Evolutionary conservation across 2,329 filamentous ascomycete genomes (phyloP), one percentile per base, ranked within the genome.

Genomic region (Fusarium incarnatum): DNA sequence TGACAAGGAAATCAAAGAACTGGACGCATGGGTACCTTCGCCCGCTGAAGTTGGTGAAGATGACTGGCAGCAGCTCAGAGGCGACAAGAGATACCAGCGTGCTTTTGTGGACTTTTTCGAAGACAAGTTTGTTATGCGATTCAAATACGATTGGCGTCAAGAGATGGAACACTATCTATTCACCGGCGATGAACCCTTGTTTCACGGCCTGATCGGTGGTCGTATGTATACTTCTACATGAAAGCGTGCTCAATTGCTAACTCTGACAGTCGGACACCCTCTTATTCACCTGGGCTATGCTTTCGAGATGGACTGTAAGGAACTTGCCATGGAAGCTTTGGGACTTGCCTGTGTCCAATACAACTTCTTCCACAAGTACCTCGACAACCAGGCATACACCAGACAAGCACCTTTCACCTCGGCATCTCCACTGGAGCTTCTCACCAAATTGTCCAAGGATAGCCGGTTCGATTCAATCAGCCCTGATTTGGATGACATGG

Each of bases 241-340:
- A 12, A 8, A 50, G 13, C 16, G n/a, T 18, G 12, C n/a, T 44
- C 57, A 32, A 64, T 63, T 10, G 53, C 74, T 79, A 58, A 76
- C 64, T 10, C 15, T 18, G 7, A 40, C 70, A 95, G 92, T 97
- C 65, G 95, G 92, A 20, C 93, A 98, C 75, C 93, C 95, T 2
- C 84, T 98, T n/a, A 96, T 98, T 62, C 96, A 98, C 76, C 86
- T 99, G 4, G 94, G 90, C n/a, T 98, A 97, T 77, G 96, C 94
- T 12, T 95, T 92, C 77, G 95, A 99, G 82, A 85, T 98, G 74
- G 88, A 92, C 67, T 96, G 88, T 73, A 92, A 91, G 62, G 95
- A 97, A 70, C 79, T 98, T 22, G 94, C 91, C 49, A 96, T 97
- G 81, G 96, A 99, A 83, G 92, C 94, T 1, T 85, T 99, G 1